Conservation (phyloP, 352 stramenopile genomes). For the Hyaloperonospora arabidopsidis region DNA sequence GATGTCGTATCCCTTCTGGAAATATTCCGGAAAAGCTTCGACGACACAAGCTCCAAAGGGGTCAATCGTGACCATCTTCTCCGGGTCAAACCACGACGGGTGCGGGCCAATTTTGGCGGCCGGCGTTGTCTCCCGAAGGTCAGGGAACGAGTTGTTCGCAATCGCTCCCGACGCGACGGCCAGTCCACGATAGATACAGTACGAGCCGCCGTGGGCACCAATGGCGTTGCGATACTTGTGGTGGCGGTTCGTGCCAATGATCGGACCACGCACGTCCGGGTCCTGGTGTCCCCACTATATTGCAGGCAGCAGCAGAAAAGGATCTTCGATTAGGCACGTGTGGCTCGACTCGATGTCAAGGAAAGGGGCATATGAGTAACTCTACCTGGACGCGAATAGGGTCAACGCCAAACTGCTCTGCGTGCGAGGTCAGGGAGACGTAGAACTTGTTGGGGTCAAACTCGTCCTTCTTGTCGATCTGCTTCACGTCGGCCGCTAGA, state of each 20-base stretch:
- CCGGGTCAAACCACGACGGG: constrained; percentile 91
- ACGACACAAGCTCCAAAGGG: constrained; percentile 71
- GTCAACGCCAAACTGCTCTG: constrained; percentile 81
- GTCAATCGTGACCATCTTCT: constrained; percentile 88
- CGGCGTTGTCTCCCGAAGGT: constrained; percentile 90
- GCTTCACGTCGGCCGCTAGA: constrained; percentile 76
- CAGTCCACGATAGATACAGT: constrained; percentile 97
- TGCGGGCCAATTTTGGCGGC: constrained; percentile 96
- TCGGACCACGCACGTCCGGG: constrained; percentile 85
- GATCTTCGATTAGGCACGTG: no score
- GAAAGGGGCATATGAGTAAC: constrained; percentile 6
- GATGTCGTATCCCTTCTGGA: constrained; percentile 97
- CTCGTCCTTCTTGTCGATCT: constrained; percentile 76
- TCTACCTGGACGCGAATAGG: constrained; percentile 77
- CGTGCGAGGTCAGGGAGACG: constrained; percentile 81
- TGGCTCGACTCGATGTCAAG: neutral
- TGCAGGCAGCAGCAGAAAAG: constrained; percentile 1
- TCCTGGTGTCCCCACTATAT: constrained; percentile 88
- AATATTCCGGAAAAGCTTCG: constrained; percentile 89
- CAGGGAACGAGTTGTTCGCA: constrained; percentile 50
- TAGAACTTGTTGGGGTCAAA: constrained; percentile 85
- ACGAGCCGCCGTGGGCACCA: constrained; percentile 95
- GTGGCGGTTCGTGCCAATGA: constrained; percentile 94
- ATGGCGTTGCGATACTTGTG: constrained; percentile 97
- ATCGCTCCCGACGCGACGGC: constrained; percentile 84